Conservation (phyloP, 2,329 filamentous ascomycete species). For the Phialophora chinensis region DNA sequence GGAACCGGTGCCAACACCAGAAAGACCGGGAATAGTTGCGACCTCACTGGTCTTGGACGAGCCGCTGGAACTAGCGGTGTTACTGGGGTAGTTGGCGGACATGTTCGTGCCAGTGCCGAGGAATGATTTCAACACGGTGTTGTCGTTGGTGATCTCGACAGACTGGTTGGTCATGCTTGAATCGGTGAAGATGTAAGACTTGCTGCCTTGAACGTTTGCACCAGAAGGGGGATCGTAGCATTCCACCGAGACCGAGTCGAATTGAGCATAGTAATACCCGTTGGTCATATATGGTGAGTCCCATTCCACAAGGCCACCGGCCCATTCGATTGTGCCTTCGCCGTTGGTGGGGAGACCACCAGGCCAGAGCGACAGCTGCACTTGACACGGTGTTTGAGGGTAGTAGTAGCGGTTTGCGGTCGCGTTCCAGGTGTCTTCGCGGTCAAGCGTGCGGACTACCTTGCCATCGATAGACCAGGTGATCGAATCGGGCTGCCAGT, state of each 20-base stretch:
- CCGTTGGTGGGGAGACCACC: constrained; percentile 80
- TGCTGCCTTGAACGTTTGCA: constrained; percentile 63
- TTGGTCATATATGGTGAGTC: constrained; percentile 78
- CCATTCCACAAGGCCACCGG: constrained; percentile 91
- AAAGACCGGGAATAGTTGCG: constrained; percentile 57
- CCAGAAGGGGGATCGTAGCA: constrained; percentile 86
- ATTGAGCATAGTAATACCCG: constrained; percentile 86
- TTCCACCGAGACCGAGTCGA: constrained; percentile 77
- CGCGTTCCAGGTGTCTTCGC: constrained; percentile 82
- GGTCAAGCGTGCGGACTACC: constrained; percentile 74
- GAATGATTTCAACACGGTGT: constrained; percentile 78
- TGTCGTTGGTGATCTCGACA: constrained; percentile 74
- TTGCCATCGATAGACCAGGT: constrained; percentile 87
- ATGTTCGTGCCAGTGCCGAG: constrained; percentile 81
- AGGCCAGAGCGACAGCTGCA: constrained; percentile 96
- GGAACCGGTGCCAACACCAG: constrained; percentile 55
- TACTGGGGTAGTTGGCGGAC: constrained; percentile 51
- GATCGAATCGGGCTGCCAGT: constrained; percentile 86
- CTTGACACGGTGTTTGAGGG: constrained; percentile 87
- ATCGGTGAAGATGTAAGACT: constrained; percentile 77
- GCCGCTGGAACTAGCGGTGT: constrained; percentile 42
- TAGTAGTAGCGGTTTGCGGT: constrained; percentile 82
- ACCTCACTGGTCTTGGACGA: constrained; percentile 47
- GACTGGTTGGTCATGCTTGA: constrained; percentile 73
- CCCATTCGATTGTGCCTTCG: constrained; percentile 86